Evolutionary conservation across 805 yeast species (phyloP), one percentile per base, ranked within the genome.

Genomic region (Candida parachauliodes): DNA sequence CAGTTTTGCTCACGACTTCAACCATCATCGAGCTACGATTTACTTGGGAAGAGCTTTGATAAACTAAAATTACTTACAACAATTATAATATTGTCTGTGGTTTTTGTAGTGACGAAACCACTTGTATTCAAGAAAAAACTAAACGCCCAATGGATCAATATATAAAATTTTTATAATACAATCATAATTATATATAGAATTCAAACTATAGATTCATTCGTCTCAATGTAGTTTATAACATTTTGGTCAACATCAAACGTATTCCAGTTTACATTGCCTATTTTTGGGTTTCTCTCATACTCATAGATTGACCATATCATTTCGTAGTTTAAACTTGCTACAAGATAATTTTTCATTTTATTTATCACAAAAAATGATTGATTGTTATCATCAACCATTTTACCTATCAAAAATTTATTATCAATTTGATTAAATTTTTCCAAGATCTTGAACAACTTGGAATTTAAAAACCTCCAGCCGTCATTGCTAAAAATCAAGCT

Each of bases 11-110:
- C 94, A 0, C 69, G 78, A 40, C 70, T 84, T 12, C 74, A 83
- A 35, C 96, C 98, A 0, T 86, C 96, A 0, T 76, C 76, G 29
- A 85, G 87, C 27, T 89, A 86, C 60, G 98, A 91, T 60, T 68
- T 77, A 35, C 69, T 91, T 55, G 75, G 80, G 18, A 62, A 70
- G 21, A 68, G 71, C 36, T 93, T 93, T 54, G 87, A 82, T 49
- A 83, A 77, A 51, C 53, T 65, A 10, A 81, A 79, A 47, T 70
- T 91, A 30, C 32, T 83, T 5, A 44, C 68, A 5, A 85, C 96
- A 1, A 70, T 89, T 2, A 57, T 60, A 0, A 65, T 71, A 0
- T 63, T 89, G 32, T 37, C 76, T 1, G 55, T 66, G 0, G 67
- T 67, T 0, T 76, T 76, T 32, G 44, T 70, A 5, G 49, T 73